Evolutionary conservation across 192 early-diverging fungal genomes (phyloP).

Genomic region (Coemansia sp.): DNA sequence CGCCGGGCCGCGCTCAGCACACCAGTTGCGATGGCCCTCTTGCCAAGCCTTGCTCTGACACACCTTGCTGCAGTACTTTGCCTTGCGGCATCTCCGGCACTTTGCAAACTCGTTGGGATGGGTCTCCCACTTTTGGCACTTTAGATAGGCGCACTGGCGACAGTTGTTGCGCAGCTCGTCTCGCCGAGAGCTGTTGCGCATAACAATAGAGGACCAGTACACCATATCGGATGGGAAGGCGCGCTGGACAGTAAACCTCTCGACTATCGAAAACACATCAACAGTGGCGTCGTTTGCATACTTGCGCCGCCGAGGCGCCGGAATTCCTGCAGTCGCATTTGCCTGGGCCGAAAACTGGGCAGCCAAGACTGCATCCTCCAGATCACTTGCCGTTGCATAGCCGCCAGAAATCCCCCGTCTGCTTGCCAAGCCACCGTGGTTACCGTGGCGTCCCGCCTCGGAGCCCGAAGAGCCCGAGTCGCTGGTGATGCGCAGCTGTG

Average conservation of each 20-base stretch:
- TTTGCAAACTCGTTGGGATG: constrained; percentile 77
- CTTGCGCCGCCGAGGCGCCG: constrained; percentile 24
- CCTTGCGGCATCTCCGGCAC: constrained; percentile 82
- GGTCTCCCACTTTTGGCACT: constrained; percentile 73
- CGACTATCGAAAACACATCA: constrained; percentile 76
- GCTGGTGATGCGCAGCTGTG: constrained; percentile 10
- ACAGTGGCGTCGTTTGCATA: constrained; percentile 16
- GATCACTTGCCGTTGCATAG: constrained; percentile 21
- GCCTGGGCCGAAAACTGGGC: constrained; percentile 26
- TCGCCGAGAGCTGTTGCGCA: constrained; percentile 78
- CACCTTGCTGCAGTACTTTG: constrained; percentile 79
- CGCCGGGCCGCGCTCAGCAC: constrained; percentile 54
- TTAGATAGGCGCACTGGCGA: constrained; percentile 74
- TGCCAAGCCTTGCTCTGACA: constrained; percentile 77
- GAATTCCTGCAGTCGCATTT: constrained; percentile 23
- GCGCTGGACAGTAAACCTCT: constrained; percentile 66
- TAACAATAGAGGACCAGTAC: constrained; percentile 73
- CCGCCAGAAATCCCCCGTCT: constrained; percentile 5
- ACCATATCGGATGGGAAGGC: constrained; percentile 58
- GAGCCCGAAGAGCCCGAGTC: not conserved
- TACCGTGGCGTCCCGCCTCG: constrained; percentile 7
- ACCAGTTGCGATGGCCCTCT: constrained; percentile 79
- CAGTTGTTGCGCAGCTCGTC: constrained; percentile 67
- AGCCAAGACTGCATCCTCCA: constrained; percentile 29
- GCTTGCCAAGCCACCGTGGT: constrained; percentile 7